phyloP scores from a whole-genome alignment of 768 basidiomycete species.

The Leccinum ochraceum region DNA sequence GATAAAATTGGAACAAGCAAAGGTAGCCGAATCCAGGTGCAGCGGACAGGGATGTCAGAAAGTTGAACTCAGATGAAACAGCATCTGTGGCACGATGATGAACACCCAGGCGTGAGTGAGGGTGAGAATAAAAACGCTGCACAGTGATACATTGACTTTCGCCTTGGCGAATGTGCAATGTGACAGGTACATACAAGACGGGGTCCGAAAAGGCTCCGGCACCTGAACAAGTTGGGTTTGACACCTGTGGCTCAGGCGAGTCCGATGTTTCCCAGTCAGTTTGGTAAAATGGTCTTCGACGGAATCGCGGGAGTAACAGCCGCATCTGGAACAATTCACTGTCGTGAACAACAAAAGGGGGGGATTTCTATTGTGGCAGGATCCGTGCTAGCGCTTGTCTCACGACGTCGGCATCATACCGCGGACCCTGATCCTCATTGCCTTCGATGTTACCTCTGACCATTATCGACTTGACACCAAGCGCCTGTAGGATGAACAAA shows the following conservation, averaged over 20 bases:
- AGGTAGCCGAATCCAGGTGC: neutral
- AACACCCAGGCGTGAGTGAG: neutral
- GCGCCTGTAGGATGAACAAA: constrained; percentile 36
- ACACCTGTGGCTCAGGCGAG: neutral
- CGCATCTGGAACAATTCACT: neutral
- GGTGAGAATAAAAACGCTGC: neutral
- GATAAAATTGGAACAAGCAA: neutral
- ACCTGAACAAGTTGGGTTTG: constrained; percentile 2
- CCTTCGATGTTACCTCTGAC: constrained; percentile 35
- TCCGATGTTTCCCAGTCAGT: constrained; percentile 2
- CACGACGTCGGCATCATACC: constrained; percentile 50
- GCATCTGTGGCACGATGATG: neutral
- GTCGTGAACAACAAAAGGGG: neutral
- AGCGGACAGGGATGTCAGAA: neutral
- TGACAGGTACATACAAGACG: neutral
- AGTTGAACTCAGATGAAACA: neutral
- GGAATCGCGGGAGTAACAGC: constrained; percentile 10
- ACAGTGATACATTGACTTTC: neutral
- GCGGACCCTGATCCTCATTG: constrained; percentile 28
- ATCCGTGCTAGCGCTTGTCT: constrained; percentile 42
- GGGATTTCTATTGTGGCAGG: constrained; percentile 12
- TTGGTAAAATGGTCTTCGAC: neutral
- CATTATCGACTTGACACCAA: constrained; percentile 63
- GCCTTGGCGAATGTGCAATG: neutral
- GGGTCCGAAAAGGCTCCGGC: neutral